Evolutionary conservation across 768 basidiomycete genomes (phyloP).

Genomic region (Macrolepiota albuminosa): DNA sequence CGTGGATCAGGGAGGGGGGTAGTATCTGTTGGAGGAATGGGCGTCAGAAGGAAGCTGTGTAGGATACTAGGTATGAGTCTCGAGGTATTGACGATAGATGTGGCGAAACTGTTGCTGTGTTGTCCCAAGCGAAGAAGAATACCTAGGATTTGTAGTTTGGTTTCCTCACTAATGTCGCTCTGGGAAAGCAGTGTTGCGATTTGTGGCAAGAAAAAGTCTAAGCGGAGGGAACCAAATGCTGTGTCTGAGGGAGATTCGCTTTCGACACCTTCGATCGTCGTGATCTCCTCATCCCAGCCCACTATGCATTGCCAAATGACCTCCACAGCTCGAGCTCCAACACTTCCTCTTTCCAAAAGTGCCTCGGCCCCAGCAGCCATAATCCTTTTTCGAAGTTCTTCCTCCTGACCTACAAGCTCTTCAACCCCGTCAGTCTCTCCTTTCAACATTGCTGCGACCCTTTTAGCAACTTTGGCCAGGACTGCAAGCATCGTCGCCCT

Average conservation of each 20-base stretch:
- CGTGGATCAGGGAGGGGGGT: slow-evolving; percentile 35
- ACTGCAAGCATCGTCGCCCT: slow-evolving; percentile 78
- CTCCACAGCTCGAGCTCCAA: slow-evolving; percentile 65
- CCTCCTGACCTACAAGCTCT: slow-evolving; percentile 34
- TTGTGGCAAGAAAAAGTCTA: slow-evolving; percentile 44
- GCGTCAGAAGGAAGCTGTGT: slow-evolving; percentile 51
- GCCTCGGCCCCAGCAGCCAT: slow-evolving; percentile 66
- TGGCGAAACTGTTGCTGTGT: slow-evolving; percentile 50
- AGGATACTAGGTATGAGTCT: slow-evolving; percentile 49
- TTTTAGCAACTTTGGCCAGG: slow-evolving; percentile 51
- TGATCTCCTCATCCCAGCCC: slow-evolving; percentile 47
- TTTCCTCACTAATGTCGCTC: slow-evolving; percentile 42
- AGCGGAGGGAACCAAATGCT: slow-evolving; percentile 29
- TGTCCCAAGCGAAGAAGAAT: slow-evolving; percentile 59
- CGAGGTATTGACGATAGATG: slow-evolving; percentile 44
- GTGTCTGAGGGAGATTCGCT: slow-evolving; percentile 26
- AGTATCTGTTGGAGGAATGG: slow-evolving; percentile 36
- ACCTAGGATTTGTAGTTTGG: slow-evolving; percentile 50
- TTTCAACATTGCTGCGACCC: slow-evolving; percentile 24
- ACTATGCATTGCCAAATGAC: slow-evolving; percentile 72
- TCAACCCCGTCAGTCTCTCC: slow-evolving; percentile 32
- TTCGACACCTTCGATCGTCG: slow-evolving; percentile 43
- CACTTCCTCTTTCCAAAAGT: slow-evolving; percentile 56
- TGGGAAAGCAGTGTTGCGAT: slow-evolving; percentile 35
- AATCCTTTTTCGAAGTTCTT: slow-evolving; percentile 54